Base-by-base conservation (phyloP, 257 asterid species). In the Solanum bulbocastanum region DNA sequence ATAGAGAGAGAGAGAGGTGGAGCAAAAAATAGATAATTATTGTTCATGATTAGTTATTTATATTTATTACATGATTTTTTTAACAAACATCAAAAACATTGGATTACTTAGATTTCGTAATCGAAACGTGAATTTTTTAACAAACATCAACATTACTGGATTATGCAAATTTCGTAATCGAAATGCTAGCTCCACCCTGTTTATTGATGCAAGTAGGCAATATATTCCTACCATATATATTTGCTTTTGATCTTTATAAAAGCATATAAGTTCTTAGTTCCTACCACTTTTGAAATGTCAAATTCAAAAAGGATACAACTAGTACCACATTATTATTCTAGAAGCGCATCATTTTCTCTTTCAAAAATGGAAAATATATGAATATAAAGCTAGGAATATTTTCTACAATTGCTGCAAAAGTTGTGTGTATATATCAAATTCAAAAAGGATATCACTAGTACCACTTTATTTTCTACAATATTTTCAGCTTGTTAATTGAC, bases 21-120 rank as follows among this genome's bases (percentile, higher is more conserved):
- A 6, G 23, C 4, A 0, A 52, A 52, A 18, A 52, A 52, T 13
- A 46, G 56, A 46, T 13, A 46, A 46, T 46, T 13, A 46, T 46
- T 46, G 7, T 46, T 46, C 58, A 0, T 27, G 36, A 66, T 25
- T 12, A 27, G 0, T 25, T 66, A 66, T 12, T 11, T 66, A 27
- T 66, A 66, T 27, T 2, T 25, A 66, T 66, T 25, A 66, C 15
- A 16, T 30, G 5, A 2, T 6, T 3, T 69, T 30, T 30, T 69
- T 2, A 68, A 1, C 58, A 49, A 14, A 49, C 58, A 49, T 15
- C 0, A 32, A 15, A 32, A 32, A 0, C 0, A 71, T 0, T 69
- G 1, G 0, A 32, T 71, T 4, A 2, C 0, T 0, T 1, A 10
- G 0, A 71, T 33, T 4, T 8, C 1, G 1, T 33, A 33, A 71